A percentile compares a stretch with the other conserved stretches of the same genome.
These are phyloP conservation scores for Fusarium xylarioides DNA, from an alignment of 2,329 filamentous ascomycete species.

Conservation along the genomic window DNA sequence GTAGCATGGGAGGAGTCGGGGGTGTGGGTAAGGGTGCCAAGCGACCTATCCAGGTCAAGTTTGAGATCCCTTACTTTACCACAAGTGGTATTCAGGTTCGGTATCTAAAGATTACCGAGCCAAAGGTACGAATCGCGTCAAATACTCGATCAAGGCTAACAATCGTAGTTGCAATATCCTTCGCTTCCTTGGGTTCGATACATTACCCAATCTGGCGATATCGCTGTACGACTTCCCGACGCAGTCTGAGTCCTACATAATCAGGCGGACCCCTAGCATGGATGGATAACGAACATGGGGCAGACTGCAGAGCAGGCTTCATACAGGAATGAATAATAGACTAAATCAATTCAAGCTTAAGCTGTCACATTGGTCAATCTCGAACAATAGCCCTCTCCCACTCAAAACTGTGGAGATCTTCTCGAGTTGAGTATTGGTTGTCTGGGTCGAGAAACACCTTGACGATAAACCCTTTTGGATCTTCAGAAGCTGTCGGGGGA, in stretches of 20 bases:
- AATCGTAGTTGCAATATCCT: slow-evolving; percentile 87
- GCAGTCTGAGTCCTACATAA: slow-evolving; percentile 64
- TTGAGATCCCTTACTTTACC: slow-evolving; percentile 99
- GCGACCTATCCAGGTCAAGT: slow-evolving; percentile 97
- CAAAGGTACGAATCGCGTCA: slow-evolving; percentile 76
- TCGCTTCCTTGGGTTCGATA: slow-evolving; percentile 98
- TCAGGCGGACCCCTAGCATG: slow-evolving; percentile 1
- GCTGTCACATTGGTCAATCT: slow-evolving; percentile 19
- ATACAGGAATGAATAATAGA: slow-evolving; percentile 43
- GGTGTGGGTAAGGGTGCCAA: slow-evolving; percentile 83
- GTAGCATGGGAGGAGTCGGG: slow-evolving; percentile 93
- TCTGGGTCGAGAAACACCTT: slow-evolving; percentile 46
- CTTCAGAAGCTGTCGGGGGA: slow-evolving; percentile 35
- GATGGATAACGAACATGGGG: slow-evolving; percentile 25
- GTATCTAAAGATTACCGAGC: slow-evolving; percentile 99
- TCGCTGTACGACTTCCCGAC: slow-evolving; percentile 94
- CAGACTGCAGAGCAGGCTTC: slow-evolving; percentile 31
- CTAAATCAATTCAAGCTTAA: slow-evolving; percentile 27
- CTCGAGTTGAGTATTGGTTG: slow-evolving; percentile 42
- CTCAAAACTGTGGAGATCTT: slow-evolving; percentile 41
- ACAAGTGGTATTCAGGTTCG: slow-evolving; percentile 98
- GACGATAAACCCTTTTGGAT: slow-evolving; percentile 48
- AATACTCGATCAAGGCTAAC: slow-evolving; percentile 1
- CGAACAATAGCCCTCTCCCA: slow-evolving; percentile 38
- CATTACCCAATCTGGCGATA: slow-evolving; percentile 97